Conservation (phyloP, 345 rosid species). For the Eucalyptus pauciflora region DNA sequence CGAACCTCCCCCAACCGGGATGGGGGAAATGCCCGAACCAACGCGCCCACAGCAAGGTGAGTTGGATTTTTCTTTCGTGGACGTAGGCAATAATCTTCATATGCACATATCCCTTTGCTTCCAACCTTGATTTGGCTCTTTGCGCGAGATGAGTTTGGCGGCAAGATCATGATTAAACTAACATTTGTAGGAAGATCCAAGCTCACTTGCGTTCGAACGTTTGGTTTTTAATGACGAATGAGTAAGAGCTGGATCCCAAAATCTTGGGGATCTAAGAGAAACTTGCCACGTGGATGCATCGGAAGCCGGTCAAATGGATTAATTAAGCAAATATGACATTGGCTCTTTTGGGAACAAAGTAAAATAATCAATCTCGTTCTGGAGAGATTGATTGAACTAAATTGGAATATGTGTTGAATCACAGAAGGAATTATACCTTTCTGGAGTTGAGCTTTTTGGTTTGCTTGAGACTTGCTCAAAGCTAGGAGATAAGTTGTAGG, state of each 20-base stretch:
- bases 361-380: not conserved
- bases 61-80: no score
- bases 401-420: not conserved
- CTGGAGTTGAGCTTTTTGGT: not conserved
- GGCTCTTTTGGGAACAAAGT: not conserved
- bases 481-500: not conserved
- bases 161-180: not conserved
- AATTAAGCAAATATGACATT: not conserved
- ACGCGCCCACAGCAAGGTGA: no score
- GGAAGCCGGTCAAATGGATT: not conserved
- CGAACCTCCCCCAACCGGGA: no score
- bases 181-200: not conserved
- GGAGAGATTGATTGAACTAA: not conserved
- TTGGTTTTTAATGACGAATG: not conserved
- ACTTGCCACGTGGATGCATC: not conserved
- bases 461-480: not conserved
- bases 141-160: not conserved
- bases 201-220: not conserved
- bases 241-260: not conserved
- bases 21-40: no score
- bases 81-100: not conserved
- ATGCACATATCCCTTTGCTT: not conserved
- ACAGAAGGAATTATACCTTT: not conserved
- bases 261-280: not conserved
- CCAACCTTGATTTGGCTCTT: not conserved